Base-by-base conservation (phyloP, 176 grass and related monocot species). In the Oryza nivara region DNA sequence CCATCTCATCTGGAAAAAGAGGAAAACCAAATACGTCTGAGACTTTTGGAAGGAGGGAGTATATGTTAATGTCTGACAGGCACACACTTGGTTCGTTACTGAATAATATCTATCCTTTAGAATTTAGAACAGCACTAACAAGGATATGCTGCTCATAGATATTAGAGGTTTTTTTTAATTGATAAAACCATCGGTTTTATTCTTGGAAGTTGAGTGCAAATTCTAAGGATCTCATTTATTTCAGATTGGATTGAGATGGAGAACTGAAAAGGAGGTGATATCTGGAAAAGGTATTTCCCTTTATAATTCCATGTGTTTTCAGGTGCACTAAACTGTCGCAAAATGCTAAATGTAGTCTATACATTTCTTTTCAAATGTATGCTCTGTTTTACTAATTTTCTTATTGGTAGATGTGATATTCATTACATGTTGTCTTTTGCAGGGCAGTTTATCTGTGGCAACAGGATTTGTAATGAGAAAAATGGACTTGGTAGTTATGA, bases 401-500 rank as follows among this genome's bases (percentile, higher is more conserved):
- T 36, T 36, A 36, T 36, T 36, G 35, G 35, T 36, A 4, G 35
- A 36, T 36, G 4, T 36, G 35, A 36, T 5, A 36, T 32, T 3
- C 30, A 32, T 32, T 36, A 36, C 35, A 36, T 36, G 35, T 5
- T 54, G 20, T 60, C 38, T 49, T 45, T 46, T 67, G 26, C 83
- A 98, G 93, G 96, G 20, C 96, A 98, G 34, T 98, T 98, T 85
- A 85, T 98, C 65, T 98, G 96, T 48, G 96, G 96, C n/a, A 95
- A 91, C 65, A 94, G 69, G 83, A 86, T 83, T 63, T 95, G 96
- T 47, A 88, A 92, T 75, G 91, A 89, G 45, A 95, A 85, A 72
- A 71, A 89, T 52, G 88, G 70, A 44, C 72, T 98, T 65, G 93
- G 93, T 68, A 95, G 96, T 82, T 98, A 98, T 66, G 96, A 98